A percentile compares a stretch with the other conserved stretches of the same genome.
Evolutionary conservation across 179 eudicot genomes (phyloP).

Genomic region (Beta lomatogona): DNA sequence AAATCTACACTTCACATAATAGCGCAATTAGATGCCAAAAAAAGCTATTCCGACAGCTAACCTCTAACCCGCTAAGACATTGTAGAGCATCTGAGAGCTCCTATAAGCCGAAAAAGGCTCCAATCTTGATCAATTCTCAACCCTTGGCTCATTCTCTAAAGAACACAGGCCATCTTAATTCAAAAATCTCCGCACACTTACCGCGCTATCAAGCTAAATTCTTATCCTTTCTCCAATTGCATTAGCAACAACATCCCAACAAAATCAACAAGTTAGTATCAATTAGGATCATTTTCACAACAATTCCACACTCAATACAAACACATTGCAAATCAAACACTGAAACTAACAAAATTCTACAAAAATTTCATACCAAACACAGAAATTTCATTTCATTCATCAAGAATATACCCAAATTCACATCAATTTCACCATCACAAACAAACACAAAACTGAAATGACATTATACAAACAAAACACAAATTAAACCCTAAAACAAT

Average conservation of each 20-base stretch:
- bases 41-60: not conserved
- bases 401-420: not conserved
- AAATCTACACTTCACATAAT: not conserved
- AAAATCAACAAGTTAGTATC: not conserved
- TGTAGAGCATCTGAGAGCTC: too few species aligned
- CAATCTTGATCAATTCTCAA: not conserved
- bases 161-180: not conserved
- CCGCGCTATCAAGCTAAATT: not conserved
- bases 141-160: too few species aligned
- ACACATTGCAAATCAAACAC: not conserved
- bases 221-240: not conserved
- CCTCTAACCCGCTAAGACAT: too few species aligned
- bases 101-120: too few species aligned
- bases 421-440: conserved; percentile 14
- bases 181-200: too few species aligned
- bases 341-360: not conserved
- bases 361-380: not conserved
- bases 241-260: not conserved
- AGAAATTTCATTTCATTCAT: conserved; percentile 1
- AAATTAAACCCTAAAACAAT: not conserved
- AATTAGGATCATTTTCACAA: not conserved
- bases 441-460: not conserved
- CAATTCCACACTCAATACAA: not conserved
- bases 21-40: not conserved
- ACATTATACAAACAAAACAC: conserved; percentile 2